Percentiles rank a stretch among this genome's conserved stretches.
These are phyloP conservation scores for Euphrasia confusa DNA, from an alignment of 257 asterid genomes.

Conservation along the genomic window DNA sequence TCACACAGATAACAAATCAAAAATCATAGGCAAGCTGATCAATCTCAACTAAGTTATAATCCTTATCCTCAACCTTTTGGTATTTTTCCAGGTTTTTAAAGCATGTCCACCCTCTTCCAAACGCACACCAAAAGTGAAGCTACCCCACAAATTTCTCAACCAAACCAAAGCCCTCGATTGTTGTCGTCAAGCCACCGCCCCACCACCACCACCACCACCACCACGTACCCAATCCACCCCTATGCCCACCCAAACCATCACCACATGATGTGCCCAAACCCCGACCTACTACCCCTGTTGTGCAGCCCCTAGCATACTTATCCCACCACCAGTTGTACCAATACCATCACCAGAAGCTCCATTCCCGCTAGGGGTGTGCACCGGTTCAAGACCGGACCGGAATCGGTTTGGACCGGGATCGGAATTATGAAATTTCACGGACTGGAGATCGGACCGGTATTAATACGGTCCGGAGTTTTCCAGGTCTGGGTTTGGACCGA, in stretches of 20 bases:
- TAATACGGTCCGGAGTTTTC: too few species aligned
- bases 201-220: too few species aligned
- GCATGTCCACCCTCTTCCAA: slow-evolving; percentile 53
- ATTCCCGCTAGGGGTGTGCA: too few species aligned
- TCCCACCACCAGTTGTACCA: not conserved
- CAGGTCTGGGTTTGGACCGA: too few species aligned
- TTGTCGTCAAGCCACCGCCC: slow-evolving; percentile 13
- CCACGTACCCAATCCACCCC: slow-evolving; percentile 17
- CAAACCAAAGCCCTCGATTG: slow-evolving; percentile 11
- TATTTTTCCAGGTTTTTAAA: slow-evolving; percentile 33
- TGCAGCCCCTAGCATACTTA: slow-evolving; percentile 21
- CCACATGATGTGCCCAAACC: slow-evolving; percentile 11
- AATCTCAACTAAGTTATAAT: slow-evolving; percentile 22
- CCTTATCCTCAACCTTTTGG: slow-evolving; percentile 42
- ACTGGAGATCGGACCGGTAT: too few species aligned
- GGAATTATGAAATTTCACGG: too few species aligned
- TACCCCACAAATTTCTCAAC: slow-evolving; percentile 23
- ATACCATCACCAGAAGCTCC: slow-evolving; percentile 23
- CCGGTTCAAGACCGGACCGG: too few species aligned
- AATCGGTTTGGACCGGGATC: too few species aligned
- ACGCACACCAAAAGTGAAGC: slow-evolving; percentile 25
- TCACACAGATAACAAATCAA: not conserved
- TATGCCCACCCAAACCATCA: not conserved
- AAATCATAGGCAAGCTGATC: slow-evolving; percentile 30
- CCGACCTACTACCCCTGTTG: slow-evolving; percentile 19